Conservation (phyloP, 2,329 filamentous ascomycete genomes). For the Stachybotrys chartarum region DNA sequence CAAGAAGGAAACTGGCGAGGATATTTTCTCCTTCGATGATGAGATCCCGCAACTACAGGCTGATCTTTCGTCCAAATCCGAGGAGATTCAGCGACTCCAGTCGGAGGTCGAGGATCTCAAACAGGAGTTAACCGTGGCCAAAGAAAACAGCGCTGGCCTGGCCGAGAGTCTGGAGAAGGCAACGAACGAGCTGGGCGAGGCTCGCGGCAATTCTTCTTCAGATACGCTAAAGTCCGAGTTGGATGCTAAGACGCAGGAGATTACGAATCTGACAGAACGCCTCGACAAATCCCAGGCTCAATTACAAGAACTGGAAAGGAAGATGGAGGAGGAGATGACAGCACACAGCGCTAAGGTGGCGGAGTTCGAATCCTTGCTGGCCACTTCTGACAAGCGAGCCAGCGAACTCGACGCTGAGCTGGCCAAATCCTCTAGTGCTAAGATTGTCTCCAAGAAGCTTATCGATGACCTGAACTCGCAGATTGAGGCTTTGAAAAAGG, state of each 20-base stretch:
- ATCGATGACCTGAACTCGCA: conserved; percentile 29
- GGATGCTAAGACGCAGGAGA: conserved; percentile 38
- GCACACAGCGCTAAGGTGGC: conserved; percentile 22
- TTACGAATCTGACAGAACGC: conserved; percentile 41
- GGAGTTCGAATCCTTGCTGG: conserved; percentile 28
- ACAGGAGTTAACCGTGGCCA: conserved; percentile 61
- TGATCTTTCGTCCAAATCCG: conserved; percentile 62
- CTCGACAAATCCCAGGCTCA: conserved; percentile 35
- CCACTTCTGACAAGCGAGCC: conserved; percentile 23
- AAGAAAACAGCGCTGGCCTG: conserved; percentile 63
- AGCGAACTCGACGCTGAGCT: conserved; percentile 34
- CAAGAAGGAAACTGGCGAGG: conserved; percentile 42
- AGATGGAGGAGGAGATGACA: conserved; percentile 24
- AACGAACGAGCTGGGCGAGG: conserved; percentile 52
- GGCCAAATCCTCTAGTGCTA: conserved; percentile 29
- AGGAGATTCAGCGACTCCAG: conserved; percentile 65
- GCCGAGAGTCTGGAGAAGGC: conserved; percentile 61
- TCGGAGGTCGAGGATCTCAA: conserved; percentile 61
- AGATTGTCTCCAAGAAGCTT: conserved; percentile 32
- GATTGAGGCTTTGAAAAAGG: conserved; percentile 25
- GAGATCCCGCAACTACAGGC: conserved; percentile 77
- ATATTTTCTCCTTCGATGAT: conserved; percentile 88
- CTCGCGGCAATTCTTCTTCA: conserved; percentile 31
- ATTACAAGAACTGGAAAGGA: conserved; percentile 35
- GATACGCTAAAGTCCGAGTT: conserved; percentile 43